Percentiles rank a stretch among this genome's conserved stretches.
These are phyloP conservation scores for Linnemannia schmuckeri DNA, from an alignment of 192 early-diverging fungal genomes.

Conservation along the genomic window DNA sequence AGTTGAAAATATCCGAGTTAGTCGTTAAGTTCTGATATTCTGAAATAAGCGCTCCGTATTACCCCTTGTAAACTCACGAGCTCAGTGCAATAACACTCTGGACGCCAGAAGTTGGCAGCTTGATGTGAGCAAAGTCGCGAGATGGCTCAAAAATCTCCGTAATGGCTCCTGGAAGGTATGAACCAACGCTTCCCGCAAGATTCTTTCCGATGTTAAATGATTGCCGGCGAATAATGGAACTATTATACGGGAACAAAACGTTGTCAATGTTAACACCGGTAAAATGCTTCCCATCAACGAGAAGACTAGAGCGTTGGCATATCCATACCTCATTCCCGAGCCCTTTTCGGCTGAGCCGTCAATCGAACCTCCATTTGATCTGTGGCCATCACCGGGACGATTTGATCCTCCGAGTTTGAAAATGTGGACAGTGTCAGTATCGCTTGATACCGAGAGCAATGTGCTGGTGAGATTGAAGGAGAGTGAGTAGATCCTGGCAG, in stretches of 20 bases:
- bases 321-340: constrained; percentile 40
- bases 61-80: constrained; percentile 57
- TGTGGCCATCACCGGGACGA: constrained; percentile 12
- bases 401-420: constrained; percentile 72
- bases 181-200: constrained; percentile 84
- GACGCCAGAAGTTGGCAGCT: constrained; percentile 83
- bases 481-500: constrained; percentile 92
- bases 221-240: constrained; percentile 67
- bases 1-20: background rate
- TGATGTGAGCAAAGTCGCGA: constrained; percentile 94
- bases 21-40: background rate
- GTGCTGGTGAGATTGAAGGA: constrained; percentile 83
- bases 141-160: constrained; percentile 97
- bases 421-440: constrained; percentile 96
- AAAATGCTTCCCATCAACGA: background rate
- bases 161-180: constrained; percentile 86
- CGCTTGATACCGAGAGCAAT: constrained; percentile 87
- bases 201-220: constrained; percentile 74
- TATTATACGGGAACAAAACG: constrained; percentile 14
- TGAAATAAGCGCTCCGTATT: background rate
- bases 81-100: constrained; percentile 83
- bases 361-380: constrained; percentile 25
- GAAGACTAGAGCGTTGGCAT: background rate
- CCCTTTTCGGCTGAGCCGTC: constrained; percentile 18
- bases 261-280: background rate